phyloP scores from a whole-genome alignment of 345 rosid genomes.

The Angophora floribunda region DNA sequence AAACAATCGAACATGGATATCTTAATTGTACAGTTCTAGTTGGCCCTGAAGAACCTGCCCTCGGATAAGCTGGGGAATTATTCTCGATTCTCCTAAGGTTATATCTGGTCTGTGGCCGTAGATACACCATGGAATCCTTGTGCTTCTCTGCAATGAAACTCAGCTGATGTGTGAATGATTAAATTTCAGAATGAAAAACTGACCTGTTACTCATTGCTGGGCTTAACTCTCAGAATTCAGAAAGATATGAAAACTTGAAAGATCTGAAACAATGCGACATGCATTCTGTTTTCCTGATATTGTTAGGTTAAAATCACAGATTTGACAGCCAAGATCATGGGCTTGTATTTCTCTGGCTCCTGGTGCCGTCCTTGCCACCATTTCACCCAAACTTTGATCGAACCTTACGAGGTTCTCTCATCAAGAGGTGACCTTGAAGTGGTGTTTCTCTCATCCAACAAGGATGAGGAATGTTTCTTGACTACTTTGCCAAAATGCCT shows the following conservation, averaged over 20 bases:
- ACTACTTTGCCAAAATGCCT: background rate
- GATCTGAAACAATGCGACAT: background rate
- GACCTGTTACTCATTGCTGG: background rate
- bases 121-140: background rate
- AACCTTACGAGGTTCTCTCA: background rate
- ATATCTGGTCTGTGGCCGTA: background rate
- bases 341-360: background rate
- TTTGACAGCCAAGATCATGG: background rate
- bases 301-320: background rate
- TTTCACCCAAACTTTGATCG: background rate
- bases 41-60: background rate
- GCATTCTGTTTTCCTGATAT: background rate
- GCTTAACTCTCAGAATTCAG: background rate
- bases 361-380: background rate
- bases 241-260: background rate
- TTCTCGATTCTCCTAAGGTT: background rate
- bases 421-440: background rate
- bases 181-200: background rate
- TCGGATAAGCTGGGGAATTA: accelerated
- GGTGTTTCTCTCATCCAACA: background rate
- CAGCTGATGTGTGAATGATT: too few species aligned
- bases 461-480: background rate
- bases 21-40: background rate
- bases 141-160: background rate
- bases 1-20: background rate